Evolutionary conservation across 371 early-diverging fungal species (phyloP), one percentile per base, ranked within the genome.

Genomic region (Apophysomyces trapeziformis): DNA sequence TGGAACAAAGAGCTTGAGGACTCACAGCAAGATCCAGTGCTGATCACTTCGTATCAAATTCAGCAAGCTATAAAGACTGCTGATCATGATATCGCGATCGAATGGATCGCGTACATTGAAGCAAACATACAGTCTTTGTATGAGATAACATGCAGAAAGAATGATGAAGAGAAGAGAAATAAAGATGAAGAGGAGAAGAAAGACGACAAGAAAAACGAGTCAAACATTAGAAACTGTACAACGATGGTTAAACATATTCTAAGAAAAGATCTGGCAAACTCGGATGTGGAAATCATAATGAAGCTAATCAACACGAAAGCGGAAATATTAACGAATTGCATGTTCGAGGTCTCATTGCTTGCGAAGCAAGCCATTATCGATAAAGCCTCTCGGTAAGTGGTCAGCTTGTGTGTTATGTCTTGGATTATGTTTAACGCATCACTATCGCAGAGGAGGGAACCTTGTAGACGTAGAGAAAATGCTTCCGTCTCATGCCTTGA

Each of bases 171-270:
- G 32, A 47, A 36, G 39, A 47, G 18, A 26, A 26, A 60, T 18
- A 54, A 60, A 26, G 38, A 60, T 2, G 36, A 60, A 60, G 35
- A 60, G 37, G 45, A 54, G 7, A 38, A 59, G 38, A 46, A 45
- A 6, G 16, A 60, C 18, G 32, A 35, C 18, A 47, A 45, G 46
- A 61, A 60, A 63, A 44, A 36, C n/a, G 57, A 63, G 38, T 36
- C 41, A 57, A 47, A 58, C 16, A 37, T 26, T 43, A 61, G 41
- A 41, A 57, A 38, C 57, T 35, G 38, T 35, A 63, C 21, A 14
- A 41, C 36, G 62, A 38, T 36, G 39, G 18, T 46, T 38, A 39
- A 63, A 47, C 21, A 63, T 16, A 38, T 46, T n/a, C 18, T 62
- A 36, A 26, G 18, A 37, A 50, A 18, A 2, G 21, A 47, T 47